These are phyloP conservation scores for Venturia carpophila DNA, from an alignment of 2,329 filamentous ascomycete genomes.

Conservation along the genomic window DNA sequence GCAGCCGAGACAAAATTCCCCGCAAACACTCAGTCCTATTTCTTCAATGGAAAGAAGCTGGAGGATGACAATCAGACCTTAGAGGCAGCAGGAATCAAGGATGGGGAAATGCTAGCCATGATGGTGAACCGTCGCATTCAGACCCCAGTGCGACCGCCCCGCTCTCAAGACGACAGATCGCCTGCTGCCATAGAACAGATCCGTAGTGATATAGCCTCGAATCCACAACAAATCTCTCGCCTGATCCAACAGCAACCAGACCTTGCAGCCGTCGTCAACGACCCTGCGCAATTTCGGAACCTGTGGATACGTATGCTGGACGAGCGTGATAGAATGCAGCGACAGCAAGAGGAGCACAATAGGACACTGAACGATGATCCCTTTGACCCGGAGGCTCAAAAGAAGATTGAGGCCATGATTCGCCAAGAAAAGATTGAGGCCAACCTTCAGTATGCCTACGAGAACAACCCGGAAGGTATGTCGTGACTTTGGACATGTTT, in stretches of 20 bases:
- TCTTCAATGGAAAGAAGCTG: slow-evolving; percentile 80
- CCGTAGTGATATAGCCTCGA: slow-evolving; percentile 72
- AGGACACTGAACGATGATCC: slow-evolving; percentile 84
- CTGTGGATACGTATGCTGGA: slow-evolving; percentile 61
- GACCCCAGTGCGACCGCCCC: neutral
- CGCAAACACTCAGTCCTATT: slow-evolving; percentile 68
- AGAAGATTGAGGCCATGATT: slow-evolving; percentile 93
- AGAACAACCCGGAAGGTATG: slow-evolving; percentile 84
- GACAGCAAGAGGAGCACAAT: slow-evolving; percentile 74
- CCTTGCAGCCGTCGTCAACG: slow-evolving; percentile 66
- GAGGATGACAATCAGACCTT: slow-evolving; percentile 65
- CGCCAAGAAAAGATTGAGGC: slow-evolving; percentile 89
- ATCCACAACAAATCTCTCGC: slow-evolving; percentile 64
- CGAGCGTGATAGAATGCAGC: slow-evolving; percentile 62
- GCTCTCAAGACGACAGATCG: slow-evolving; percentile 21
- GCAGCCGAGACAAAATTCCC: slow-evolving; percentile 73
- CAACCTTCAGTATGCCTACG: slow-evolving; percentile 83
- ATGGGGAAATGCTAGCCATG: slow-evolving; percentile 88
- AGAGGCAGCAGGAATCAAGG: slow-evolving; percentile 67
- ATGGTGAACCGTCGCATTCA: slow-evolving; percentile 47
- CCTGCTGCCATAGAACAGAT: slow-evolving; percentile 59
- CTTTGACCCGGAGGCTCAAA: slow-evolving; percentile 86
- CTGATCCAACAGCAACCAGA: slow-evolving; percentile 66
- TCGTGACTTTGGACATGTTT: slow-evolving; percentile 6
- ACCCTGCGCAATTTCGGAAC: slow-evolving; percentile 67